Percentiles rank a stretch among this genome's conserved stretches.
Conservation (phyloP, 371 early-diverging fungal genomes). For the Lichtheimia corymbifera region DNA sequence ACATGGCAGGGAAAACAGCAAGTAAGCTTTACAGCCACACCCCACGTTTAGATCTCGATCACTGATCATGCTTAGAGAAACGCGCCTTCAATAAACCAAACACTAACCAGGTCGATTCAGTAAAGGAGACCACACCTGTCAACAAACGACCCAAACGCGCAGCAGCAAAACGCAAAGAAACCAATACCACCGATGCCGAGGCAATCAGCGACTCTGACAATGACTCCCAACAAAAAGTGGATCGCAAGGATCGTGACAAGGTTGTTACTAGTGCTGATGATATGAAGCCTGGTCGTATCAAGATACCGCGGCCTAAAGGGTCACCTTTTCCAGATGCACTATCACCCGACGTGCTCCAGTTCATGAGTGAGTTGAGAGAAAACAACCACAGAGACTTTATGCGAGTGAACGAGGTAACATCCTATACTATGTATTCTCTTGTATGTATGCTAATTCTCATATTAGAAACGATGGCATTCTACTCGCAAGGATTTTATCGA, state of each 20-base stretch:
- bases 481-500: conserved; percentile 53
- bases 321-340: conserved; percentile 56
- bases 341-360: conserved; percentile 48
- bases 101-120: conserved; percentile 1
- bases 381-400: conserved; percentile 61
- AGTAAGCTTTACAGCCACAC: too few species aligned
- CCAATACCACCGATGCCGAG: neutral
- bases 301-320: conserved; percentile 47
- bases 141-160: neutral
- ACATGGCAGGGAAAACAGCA: too few species aligned
- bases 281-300: conserved; percentile 23
- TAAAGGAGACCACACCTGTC: neutral
- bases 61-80: neutral
- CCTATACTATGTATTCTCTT: neutral
- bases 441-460: neutral
- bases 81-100: neutral
- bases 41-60: too few species aligned
- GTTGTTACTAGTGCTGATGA: conserved; percentile 1
- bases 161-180: neutral
- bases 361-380: conserved; percentile 46
- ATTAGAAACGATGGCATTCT: conserved; percentile 35
- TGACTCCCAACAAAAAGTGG: neutral
- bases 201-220: neutral
- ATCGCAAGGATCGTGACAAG: neutral
- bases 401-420: conserved; percentile 29